A percentile compares a stretch with the other conserved stretches of the same genome.
These are phyloP conservation scores for Glycine tomentella DNA, from an alignment of 306 rosid species.

Conservation along the genomic window DNA sequence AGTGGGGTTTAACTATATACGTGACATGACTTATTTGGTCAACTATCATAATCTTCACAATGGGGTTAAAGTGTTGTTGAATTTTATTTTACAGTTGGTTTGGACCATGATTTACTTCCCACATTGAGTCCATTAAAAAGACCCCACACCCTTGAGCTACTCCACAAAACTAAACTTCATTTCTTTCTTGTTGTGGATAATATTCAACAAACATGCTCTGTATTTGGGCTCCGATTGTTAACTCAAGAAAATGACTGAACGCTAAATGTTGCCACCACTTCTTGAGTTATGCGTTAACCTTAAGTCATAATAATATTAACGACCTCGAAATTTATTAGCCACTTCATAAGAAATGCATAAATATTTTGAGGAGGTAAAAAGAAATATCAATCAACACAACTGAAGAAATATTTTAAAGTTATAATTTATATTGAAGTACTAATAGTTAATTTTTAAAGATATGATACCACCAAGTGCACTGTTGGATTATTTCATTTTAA, in stretches of 20 bases:
- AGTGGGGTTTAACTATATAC: neutral
- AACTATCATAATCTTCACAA: slow-evolving; percentile 29
- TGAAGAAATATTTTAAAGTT: neutral
- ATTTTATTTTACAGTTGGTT: neutral
- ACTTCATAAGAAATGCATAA: neutral
- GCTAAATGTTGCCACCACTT: neutral
- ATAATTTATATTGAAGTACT: neutral
- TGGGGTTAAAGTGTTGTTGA: slow-evolving; percentile 2
- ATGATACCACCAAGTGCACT: neutral
- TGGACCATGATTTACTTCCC: neutral
- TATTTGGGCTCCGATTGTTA: neutral
- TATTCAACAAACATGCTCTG: slow-evolving; percentile 35
- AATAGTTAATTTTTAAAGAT: neutral
- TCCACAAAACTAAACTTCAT: slow-evolving; percentile 4
- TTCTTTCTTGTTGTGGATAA: slow-evolving; percentile 6
- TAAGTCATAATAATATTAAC: neutral
- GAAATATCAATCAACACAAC: too few relatives aligned
- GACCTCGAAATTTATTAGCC: neutral
- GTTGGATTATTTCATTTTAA: neutral
- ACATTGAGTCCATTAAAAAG: slow-evolving; percentile 9
- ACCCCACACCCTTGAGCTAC: slow-evolving; percentile 5
- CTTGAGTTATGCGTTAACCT: too few relatives aligned
- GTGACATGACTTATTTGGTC: slow-evolving; percentile 40
- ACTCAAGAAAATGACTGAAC: slow-evolving; percentile 8
- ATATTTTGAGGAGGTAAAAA: too few relatives aligned